phyloP scores from a whole-genome alignment of 2,329 filamentous ascomycete species.

The Fusarium graminum region DNA sequence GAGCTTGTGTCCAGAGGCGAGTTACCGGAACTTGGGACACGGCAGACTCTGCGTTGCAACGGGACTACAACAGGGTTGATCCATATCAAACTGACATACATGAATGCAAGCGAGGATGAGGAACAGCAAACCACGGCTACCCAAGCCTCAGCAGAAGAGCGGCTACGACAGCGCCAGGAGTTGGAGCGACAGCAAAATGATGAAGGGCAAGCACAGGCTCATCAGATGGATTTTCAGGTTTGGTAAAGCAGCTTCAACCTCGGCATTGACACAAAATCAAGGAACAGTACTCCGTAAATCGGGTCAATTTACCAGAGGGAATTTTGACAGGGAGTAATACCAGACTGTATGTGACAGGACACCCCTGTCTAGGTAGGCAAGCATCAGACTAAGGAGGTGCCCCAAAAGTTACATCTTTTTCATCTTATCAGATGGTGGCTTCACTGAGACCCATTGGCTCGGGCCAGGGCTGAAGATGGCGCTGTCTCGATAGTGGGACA shows the following conservation, averaged over 20 bases:
- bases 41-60: constrained; percentile 42
- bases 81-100: constrained; percentile 37
- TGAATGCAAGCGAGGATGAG: constrained; percentile 40
- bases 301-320: constrained; percentile 12
- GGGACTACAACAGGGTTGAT: constrained; percentile 39
- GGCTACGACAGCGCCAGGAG: constrained; percentile 37
- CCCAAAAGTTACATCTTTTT: constrained; percentile 34
- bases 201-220: constrained; percentile 41
- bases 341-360: constrained; percentile 16
- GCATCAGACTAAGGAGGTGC: constrained; percentile 14
- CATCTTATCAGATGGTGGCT: constrained; percentile 51
- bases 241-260: constrained; percentile 35
- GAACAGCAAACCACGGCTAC: constrained; percentile 38
- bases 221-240: constrained; percentile 47
- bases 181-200: constrained; percentile 35
- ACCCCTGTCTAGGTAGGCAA: constrained; percentile 13
- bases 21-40: constrained; percentile 39
- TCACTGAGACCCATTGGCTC: constrained; percentile 30
- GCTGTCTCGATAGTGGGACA: constrained; percentile 20
- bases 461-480: constrained; percentile 33
- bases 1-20: constrained; percentile 39
- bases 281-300: constrained; percentile 7
- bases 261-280: constrained; percentile 17
- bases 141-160: constrained; percentile 33
- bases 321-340: constrained; percentile 8